Base-by-base conservation (phyloP, 345 rosid species). In the Salix suchowensis region DNA sequence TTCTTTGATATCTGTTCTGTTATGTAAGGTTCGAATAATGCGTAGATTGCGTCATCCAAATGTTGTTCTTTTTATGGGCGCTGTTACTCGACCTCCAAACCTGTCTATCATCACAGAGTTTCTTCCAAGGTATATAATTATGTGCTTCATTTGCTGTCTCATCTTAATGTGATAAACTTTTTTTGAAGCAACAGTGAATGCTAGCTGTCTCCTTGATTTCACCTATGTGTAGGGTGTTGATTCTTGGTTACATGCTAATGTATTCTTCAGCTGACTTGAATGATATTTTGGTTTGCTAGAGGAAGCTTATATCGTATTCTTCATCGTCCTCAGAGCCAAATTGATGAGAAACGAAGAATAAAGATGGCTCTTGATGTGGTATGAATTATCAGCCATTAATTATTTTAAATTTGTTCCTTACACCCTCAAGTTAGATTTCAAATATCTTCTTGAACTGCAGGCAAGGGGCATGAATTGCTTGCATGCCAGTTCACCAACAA, bases 311-410 rank as follows among this genome's bases (percentile, higher is more conserved):
- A 86, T 77, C 88, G 93, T 72, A 94, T 96, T 78, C 87, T 96
- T 75, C 98, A 92, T 83, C 98, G 97, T 52, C 97, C 97, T 78
- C 91, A 94, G 10, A 86, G 92, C 84, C 97, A 94, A 77, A 87
- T 94, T 74, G 97, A 96, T 70, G 99, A 96, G 86, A 87, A 87
- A 81, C 94, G 91, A 13, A 88, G 99, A 82, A 94, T 96, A 77
- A 96, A 91, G 84, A 96, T 96, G 99, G 97, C 99, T 67, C 97
- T 96, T 71, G 99, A 96, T 82, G 99, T 96, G 98, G 99, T 96
- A 91, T 72, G 81, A 37, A 79, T 73, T 67, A 18, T 40, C 32
- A 34, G 65, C 67, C 72, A 79, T 71, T 67, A 64, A 52, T 12
- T 46, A 16, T 13, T 61, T 42, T 52, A 10, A n/a, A 24, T 46